phyloP scores from a whole-genome alignment of 2,329 filamentous ascomycete species.

The Fusarium chaquense region DNA sequence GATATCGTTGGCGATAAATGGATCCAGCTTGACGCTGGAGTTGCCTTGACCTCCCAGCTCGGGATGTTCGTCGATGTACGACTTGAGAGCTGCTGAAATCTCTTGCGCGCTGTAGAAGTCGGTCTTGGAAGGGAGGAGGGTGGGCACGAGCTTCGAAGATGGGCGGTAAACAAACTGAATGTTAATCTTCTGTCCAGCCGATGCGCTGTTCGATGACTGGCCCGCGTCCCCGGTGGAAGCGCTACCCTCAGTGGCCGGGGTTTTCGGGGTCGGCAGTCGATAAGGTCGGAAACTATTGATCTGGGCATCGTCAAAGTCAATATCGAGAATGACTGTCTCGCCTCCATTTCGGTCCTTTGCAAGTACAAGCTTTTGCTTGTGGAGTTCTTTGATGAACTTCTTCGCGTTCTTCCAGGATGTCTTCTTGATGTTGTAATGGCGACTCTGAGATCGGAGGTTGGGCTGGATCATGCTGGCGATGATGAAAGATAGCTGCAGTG shows the following conservation, averaged over 20 bases:
- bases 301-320: slow-evolving; percentile 39
- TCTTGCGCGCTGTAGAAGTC: slow-evolving; percentile 38
- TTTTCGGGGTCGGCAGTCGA: slow-evolving; percentile 28
- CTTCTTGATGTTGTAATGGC: slow-evolving; percentile 42
- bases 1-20: slow-evolving; percentile 40
- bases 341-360: slow-evolving; percentile 42
- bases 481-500: slow-evolving; percentile 40
- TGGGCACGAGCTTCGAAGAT: slow-evolving; percentile 37
- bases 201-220: slow-evolving; percentile 12
- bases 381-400: slow-evolving; percentile 43
- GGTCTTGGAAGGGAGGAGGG: slow-evolving; percentile 40
- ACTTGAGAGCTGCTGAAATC: slow-evolving; percentile 38
- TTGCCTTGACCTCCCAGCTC: slow-evolving; percentile 35
- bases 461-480: slow-evolving; percentile 45
- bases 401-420: slow-evolving; percentile 44
- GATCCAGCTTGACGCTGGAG: slow-evolving; percentile 36
- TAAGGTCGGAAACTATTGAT: slow-evolving; percentile 37
- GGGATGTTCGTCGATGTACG: slow-evolving; percentile 38
- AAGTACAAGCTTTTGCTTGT: slow-evolving; percentile 28
- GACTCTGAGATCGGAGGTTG: slow-evolving; percentile 37
- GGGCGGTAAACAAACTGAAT: slow-evolving; percentile 39
- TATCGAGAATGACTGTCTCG: slow-evolving; percentile 41
- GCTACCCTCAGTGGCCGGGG: neutral
- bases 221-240: neutral
- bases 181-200: slow-evolving; percentile 23